phyloP scores from a whole-genome alignment of 192 early-diverging fungal genomes.

The Endogone sp. region DNA sequence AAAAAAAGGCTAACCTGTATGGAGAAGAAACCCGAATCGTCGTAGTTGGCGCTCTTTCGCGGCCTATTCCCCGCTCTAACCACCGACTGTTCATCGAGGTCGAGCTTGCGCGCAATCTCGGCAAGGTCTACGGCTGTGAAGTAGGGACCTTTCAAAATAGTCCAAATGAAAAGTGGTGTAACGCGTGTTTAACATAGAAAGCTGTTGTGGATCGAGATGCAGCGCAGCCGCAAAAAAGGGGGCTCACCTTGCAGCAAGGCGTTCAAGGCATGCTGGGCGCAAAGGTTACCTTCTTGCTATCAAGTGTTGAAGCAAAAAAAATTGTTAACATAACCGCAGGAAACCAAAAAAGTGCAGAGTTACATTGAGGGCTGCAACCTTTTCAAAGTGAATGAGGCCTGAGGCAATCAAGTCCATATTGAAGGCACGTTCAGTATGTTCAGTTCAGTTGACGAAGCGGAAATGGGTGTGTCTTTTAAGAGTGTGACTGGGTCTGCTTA shows the following conservation, averaged over 20 bases:
- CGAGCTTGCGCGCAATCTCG: constrained; percentile 62
- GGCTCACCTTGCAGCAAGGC: constrained; percentile 55
- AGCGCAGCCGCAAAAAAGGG: not conserved
- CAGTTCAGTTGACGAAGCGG: too few relatives aligned
- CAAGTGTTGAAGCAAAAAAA: not conserved
- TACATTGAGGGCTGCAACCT: constrained; percentile 8
- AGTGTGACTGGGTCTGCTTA: too few relatives aligned
- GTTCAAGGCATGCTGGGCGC: constrained; percentile 80
- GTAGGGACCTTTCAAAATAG: constrained; percentile 45
- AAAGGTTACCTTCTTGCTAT: constrained; percentile 78
- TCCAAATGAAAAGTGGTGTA: constrained; percentile 11
- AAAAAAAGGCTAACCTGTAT: constrained; percentile 43
- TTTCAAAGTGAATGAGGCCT: constrained; percentile 30
- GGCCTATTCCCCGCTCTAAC: not conserved
- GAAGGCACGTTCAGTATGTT: too few relatives aligned
- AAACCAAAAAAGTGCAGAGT: not conserved
- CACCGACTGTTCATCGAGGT: constrained; percentile 53
- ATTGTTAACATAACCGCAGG: not conserved
- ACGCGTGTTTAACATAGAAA: not conserved
- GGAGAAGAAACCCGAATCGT: constrained; percentile 70
- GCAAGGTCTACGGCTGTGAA: constrained; percentile 77
- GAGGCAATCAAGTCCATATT: too few relatives aligned
- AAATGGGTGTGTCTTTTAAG: too few relatives aligned
- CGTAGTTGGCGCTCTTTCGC: constrained; percentile 48
- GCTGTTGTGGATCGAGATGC: not conserved